Percentiles rank a stretch among this genome's conserved stretches.
Evolutionary conservation across 2,329 filamentous ascomycete genomes (phyloP).

Genomic region (Cercospora sojina): DNA sequence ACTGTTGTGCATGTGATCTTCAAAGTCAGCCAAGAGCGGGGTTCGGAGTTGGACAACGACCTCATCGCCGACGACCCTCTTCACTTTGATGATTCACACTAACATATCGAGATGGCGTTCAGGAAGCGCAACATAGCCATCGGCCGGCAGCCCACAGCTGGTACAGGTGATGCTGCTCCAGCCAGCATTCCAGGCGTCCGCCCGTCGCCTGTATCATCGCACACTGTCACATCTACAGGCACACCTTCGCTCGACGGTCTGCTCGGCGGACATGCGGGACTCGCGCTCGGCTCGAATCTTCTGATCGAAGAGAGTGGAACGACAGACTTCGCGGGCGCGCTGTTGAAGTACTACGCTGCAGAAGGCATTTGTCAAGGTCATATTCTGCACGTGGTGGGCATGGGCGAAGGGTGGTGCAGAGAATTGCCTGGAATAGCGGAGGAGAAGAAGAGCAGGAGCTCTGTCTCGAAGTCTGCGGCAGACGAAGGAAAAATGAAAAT

Average conservation of each 20-base stretch:
- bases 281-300: slow-evolving; percentile 76
- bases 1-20: not conserved
- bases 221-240: slow-evolving; percentile 86
- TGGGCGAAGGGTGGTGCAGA: slow-evolving; percentile 75
- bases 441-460: slow-evolving; percentile 37
- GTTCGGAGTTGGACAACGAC: not conserved
- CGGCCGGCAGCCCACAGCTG: slow-evolving; percentile 4
- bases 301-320: slow-evolving; percentile 86
- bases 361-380: slow-evolving; percentile 93
- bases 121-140: slow-evolving; percentile 31
- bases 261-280: slow-evolving; percentile 80
- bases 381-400: slow-evolving; percentile 78
- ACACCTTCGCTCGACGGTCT: slow-evolving; percentile 80
- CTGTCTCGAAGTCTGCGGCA: slow-evolving; percentile 39
- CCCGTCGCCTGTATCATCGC: slow-evolving; percentile 84
- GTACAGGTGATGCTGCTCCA: not conserved
- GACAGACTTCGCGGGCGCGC: slow-evolving; percentile 84
- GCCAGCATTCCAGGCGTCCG: slow-evolving; percentile 56
- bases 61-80: not conserved
- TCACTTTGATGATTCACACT: not conserved
- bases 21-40: not conserved
- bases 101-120: slow-evolving; percentile 26
- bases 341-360: slow-evolving; percentile 86
- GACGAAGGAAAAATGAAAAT: slow-evolving; percentile 88
- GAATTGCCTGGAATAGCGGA: slow-evolving; percentile 72